phyloP scores from a whole-genome alignment of 805 yeast genomes.

The Wickerhamomyces xylosicus region DNA sequence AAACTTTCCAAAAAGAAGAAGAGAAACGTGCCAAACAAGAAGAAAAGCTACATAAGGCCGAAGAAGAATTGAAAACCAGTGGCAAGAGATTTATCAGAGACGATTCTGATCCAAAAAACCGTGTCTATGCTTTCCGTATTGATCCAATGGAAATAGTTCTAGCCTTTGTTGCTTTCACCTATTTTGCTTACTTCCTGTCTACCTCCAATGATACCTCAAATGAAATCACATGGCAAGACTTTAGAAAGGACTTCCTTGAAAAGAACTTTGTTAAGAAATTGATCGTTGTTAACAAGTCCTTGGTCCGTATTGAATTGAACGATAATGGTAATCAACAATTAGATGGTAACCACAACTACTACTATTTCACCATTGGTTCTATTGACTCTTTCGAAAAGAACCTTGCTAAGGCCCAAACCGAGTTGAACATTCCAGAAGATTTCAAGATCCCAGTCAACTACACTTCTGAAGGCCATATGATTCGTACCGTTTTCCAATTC shows the following conservation, averaged over 20 bases:
- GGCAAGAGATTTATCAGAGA: conserved; percentile 16
- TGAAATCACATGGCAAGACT: conserved; percentile 88
- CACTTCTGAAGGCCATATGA: conserved; percentile 57
- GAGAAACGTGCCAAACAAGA: conserved; percentile 5
- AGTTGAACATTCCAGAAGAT: conserved; percentile 45
- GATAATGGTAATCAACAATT: conserved; percentile 46
- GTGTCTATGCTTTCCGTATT: conserved; percentile 21
- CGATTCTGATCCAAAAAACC: conserved; percentile 22
- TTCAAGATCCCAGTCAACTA: conserved; percentile 78
- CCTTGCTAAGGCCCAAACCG: conserved; percentile 66
- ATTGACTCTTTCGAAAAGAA: conserved; percentile 80
- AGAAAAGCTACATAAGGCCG: conserved; percentile 10
- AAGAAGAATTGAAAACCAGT: conserved; percentile 7
- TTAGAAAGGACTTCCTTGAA: conserved; percentile 62
- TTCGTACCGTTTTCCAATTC: conserved; percentile 57
- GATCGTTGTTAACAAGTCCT: conserved; percentile 64
- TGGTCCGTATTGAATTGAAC: conserved; percentile 62
- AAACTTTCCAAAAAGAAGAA: conserved; percentile 4
- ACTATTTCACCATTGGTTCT: conserved; percentile 75
- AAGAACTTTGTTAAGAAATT: conserved; percentile 69
- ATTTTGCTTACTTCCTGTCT: conserved; percentile 18
- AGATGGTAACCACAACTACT: conserved; percentile 26
- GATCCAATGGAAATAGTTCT: conserved; percentile 25
- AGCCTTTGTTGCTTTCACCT: conserved; percentile 21
- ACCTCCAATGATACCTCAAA: conserved; percentile 23